Conservation (phyloP, 2,329 filamentous ascomycete genomes). For the Botryotinia calthae region DNA sequence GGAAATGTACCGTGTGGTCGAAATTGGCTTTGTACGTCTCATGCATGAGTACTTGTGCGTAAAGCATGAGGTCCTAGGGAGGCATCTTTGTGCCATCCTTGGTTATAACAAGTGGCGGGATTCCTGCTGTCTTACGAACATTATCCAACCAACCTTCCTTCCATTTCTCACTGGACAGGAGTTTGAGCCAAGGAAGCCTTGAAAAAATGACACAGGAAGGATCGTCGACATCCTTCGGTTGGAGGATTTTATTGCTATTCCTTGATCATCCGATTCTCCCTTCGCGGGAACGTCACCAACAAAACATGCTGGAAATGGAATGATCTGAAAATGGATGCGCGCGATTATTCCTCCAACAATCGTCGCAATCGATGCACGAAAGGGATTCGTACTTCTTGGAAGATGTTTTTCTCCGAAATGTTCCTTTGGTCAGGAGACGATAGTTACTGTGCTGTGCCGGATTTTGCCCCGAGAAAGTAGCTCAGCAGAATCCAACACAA, state of each 20-base stretch:
- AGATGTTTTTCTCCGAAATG: background rate
- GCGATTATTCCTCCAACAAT: background rate
- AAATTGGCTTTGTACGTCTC: background rate
- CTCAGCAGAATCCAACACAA: background rate
- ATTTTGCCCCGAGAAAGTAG: background rate
- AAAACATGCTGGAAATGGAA: background rate
- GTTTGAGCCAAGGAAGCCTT: background rate
- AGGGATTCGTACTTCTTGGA: background rate
- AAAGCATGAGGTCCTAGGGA: background rate
- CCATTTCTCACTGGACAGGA: background rate
- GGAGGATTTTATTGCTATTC: background rate
- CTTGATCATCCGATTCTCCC: background rate
- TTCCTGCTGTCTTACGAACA: background rate
- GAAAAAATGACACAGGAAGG: background rate
- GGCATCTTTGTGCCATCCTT: background rate
- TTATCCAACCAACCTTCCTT: background rate
- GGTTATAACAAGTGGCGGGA: background rate
- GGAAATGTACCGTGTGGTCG: background rate
- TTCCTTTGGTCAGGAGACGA: background rate
- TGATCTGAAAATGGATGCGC: background rate
- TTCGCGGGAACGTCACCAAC: background rate
- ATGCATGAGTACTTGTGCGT: background rate
- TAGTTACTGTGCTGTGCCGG: background rate
- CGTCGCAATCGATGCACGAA: background rate
- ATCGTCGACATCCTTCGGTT: background rate